Evolutionary conservation across 2,329 filamentous ascomycete genomes (phyloP).

Genomic region (Apiospora saccharicola): DNA sequence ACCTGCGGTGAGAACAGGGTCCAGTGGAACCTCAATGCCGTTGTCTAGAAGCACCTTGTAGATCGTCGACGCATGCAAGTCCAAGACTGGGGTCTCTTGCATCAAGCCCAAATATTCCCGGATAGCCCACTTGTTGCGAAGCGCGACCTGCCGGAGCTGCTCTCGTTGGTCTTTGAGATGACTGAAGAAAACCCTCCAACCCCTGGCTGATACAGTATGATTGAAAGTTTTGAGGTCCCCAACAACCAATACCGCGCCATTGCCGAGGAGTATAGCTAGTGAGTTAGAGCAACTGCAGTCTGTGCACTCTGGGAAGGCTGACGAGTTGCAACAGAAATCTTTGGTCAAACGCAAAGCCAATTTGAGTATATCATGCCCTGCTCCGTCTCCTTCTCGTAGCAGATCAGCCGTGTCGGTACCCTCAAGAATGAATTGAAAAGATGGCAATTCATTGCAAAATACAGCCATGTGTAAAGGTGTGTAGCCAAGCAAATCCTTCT

Average conservation of each 20-base stretch:
- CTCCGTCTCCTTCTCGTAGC: background rate
- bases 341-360: background rate
- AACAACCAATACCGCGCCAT: background rate
- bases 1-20: background rate
- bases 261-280: background rate
- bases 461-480: background rate
- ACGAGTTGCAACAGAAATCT: background rate
- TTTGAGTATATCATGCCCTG: background rate
- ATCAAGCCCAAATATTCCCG: background rate
- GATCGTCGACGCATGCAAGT: background rate
- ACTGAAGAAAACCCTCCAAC: background rate
- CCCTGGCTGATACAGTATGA: background rate
- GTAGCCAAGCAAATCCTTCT: background rate
- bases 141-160: background rate
- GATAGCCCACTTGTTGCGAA: background rate
- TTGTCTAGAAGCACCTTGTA: background rate
- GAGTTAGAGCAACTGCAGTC: background rate
- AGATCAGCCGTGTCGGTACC: background rate
- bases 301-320: background rate
- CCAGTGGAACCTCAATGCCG: background rate
- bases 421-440: background rate
- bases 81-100: background rate
- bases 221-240: background rate
- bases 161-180: background rate
- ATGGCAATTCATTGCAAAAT: background rate